Evolutionary conservation across 805 yeast species (phyloP), one percentile per base, ranked within the genome.

Genomic region (Ogataea salicorniae): DNA sequence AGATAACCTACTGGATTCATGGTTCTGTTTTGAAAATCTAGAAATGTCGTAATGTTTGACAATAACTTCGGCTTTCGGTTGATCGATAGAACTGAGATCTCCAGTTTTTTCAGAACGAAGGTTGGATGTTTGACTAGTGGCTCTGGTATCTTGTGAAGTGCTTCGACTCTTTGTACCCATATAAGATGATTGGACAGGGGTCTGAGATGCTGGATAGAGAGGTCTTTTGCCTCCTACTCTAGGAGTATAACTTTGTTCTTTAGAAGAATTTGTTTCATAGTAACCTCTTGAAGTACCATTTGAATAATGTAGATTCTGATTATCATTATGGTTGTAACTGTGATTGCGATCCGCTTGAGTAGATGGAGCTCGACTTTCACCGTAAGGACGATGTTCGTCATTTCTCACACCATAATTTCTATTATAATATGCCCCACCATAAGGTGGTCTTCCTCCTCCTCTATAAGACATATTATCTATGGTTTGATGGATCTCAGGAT

Each of bases 1-100:
- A 34, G 18, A 31, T 33, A 48, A 37, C 23, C 51, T 47, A 8
- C 41, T 50, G 3, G 45, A 5, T 26, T 35, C 38, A 40, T 62
- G 66, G 41, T 56, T 56, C 43, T 62, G 65, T 15, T 43, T 33
- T 4, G 53, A 16, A 13, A 51, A 46, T 13, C 41, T 45, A 7
- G 55, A 36, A 41, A 47, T 53, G 37, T 59, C 49, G 39, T 61
- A 61, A 2, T 31, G n/a, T 29, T 49, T 52, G n/a, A 36, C 23
- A 3, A 54, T 37, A 7, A n/a, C 40, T 37, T 34, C 31, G 14
- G 18, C 31, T 22, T 34, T 29, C n/a, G 23, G 35, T 3, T 41
- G 20, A 33, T 26, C 34, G n/a, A n/a, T 2, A 11, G n/a, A 33
- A 13, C 34, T 37, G 20, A 23, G 13, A 1, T 16, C 37, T 2